Percentiles rank a stretch among this genome's conserved stretches.
Conservation (phyloP, 495 filamentous ascomycete genomes). For the Lophiotrema nucula region DNA sequence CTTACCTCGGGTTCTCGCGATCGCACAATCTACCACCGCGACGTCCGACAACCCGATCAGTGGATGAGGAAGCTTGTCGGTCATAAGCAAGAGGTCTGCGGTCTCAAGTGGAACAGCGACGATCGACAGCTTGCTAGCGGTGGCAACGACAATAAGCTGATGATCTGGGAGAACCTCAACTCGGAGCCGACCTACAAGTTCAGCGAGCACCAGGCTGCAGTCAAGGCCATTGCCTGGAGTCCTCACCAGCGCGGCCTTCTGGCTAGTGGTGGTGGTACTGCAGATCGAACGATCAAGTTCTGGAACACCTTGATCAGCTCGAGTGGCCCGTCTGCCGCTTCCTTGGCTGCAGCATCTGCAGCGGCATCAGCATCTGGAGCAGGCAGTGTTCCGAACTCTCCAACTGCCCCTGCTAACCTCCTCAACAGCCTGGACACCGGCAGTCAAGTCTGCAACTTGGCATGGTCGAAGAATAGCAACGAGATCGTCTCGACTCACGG, state of each 20-base stretch:
- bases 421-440: conserved; percentile 70
- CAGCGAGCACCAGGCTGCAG: conserved; percentile 87
- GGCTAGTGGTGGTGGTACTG: conserved; percentile 94
- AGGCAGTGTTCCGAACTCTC: conserved; percentile 9
- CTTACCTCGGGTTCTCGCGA: conserved; percentile 93
- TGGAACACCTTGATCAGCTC: conserved; percentile 75
- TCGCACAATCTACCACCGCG: conserved; percentile 88
- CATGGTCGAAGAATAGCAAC: conserved; percentile 93
- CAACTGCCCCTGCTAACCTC: conserved; percentile 33
- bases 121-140: conserved; percentile 94
- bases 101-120: conserved; percentile 94
- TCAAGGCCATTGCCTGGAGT: conserved; percentile 99
- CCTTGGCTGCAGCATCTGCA: conserved; percentile 56
- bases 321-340: conserved; percentile 29
- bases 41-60: conserved; percentile 90
- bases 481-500: conserved; percentile 97
- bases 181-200: conserved; percentile 89
- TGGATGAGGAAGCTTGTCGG: conserved; percentile 81
- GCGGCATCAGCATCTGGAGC: conserved; percentile 21
- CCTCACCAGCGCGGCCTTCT: conserved; percentile 91
- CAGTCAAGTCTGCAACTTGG: conserved; percentile 93
- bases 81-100: conserved; percentile 98
- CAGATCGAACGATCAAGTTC: conserved; percentile 93
- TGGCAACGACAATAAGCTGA: conserved; percentile 96
- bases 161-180: conserved; percentile 94